phyloP scores from a whole-genome alignment of 495 filamentous ascomycete genomes.

The Annulohypoxylon moriforme region DNA sequence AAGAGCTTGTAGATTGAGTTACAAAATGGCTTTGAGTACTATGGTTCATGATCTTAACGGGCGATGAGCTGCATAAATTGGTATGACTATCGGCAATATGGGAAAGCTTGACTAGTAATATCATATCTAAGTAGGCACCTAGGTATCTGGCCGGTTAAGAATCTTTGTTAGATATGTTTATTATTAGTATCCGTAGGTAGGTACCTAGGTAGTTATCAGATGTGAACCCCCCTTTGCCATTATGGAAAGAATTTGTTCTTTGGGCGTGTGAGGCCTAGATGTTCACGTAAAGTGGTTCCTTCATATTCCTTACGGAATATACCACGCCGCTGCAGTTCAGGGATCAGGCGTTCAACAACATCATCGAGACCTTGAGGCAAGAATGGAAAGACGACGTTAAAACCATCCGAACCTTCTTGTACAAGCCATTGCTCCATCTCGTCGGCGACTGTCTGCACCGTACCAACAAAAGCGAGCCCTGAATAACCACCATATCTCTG shows the following conservation, averaged over 20 bases:
- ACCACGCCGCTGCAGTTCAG: constrained; percentile 63
- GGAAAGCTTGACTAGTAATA: too few species aligned
- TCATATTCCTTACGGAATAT: constrained; percentile 62
- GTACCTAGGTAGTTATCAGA: not conserved
- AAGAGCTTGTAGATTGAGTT: not conserved
- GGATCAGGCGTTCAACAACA: constrained; percentile 59
- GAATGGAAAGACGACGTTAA: constrained; percentile 61
- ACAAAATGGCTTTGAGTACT: too few species aligned
- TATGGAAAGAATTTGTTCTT: constrained; percentile 62
- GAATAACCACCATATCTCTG: constrained; percentile 63
- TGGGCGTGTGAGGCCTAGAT: constrained; percentile 62
- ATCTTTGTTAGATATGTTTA: not conserved
- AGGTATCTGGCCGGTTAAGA: too few species aligned
- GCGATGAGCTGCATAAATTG: too few species aligned
- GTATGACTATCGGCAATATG: too few species aligned
- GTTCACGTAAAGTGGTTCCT: constrained; percentile 59
- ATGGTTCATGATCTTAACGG: too few species aligned
- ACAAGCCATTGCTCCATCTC: constrained; percentile 61
- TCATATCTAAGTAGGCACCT: too few species aligned
- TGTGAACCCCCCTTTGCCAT: not conserved
- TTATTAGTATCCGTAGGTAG: not conserved
- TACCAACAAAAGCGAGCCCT: constrained; percentile 65
- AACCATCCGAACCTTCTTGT: constrained; percentile 59
- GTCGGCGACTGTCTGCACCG: constrained; percentile 60
- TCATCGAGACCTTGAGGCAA: constrained; percentile 65